These are phyloP conservation scores for Chaetomiaceae sp. DNA, from an alignment of 2,329 filamentous ascomycete genomes.

Conservation along the genomic window DNA sequence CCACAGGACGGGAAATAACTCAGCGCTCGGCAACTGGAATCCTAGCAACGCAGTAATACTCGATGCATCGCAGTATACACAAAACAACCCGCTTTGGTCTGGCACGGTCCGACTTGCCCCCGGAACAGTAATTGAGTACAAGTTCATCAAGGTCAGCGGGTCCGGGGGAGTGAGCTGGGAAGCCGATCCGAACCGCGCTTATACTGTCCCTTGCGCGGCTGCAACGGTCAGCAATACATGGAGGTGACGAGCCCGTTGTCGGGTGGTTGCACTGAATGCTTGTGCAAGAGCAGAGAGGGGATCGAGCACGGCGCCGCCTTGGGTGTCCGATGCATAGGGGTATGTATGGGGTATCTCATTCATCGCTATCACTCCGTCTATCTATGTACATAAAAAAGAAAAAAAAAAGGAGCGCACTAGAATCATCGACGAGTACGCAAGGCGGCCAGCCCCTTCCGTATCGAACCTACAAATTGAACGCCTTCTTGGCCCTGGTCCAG, in stretches of 20 bases:
- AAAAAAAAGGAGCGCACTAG: background rate
- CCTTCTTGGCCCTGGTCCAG: slow-evolving; percentile 44
- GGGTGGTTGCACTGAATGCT: background rate
- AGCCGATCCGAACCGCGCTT: slow-evolving; percentile 38
- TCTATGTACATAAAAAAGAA: background rate
- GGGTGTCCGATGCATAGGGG: background rate
- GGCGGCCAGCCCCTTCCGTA: background rate
- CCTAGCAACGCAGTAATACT: slow-evolving; percentile 42
- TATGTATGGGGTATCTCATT: background rate
- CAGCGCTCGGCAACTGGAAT: slow-evolving; percentile 48
- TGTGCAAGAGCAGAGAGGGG: background rate
- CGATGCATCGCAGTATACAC: slow-evolving; percentile 46
- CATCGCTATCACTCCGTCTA: background rate
- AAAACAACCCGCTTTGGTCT: slow-evolving; percentile 47
- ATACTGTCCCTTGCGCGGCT: slow-evolving; percentile 29
- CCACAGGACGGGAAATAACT: slow-evolving; percentile 25
- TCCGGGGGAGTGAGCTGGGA: slow-evolving; percentile 51
- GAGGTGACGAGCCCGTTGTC: slow-evolving; percentile 14
- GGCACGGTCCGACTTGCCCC: slow-evolving; percentile 43
- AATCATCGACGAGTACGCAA: background rate
- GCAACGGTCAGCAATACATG: slow-evolving; percentile 26
- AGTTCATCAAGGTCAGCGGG: slow-evolving; percentile 49
- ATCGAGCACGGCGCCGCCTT: too few species aligned
- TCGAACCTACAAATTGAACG: slow-evolving; percentile 37
- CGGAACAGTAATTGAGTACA: slow-evolving; percentile 47